Conservation (phyloP, 2,329 filamentous ascomycete species). For the Beauveria sp. region DNA sequence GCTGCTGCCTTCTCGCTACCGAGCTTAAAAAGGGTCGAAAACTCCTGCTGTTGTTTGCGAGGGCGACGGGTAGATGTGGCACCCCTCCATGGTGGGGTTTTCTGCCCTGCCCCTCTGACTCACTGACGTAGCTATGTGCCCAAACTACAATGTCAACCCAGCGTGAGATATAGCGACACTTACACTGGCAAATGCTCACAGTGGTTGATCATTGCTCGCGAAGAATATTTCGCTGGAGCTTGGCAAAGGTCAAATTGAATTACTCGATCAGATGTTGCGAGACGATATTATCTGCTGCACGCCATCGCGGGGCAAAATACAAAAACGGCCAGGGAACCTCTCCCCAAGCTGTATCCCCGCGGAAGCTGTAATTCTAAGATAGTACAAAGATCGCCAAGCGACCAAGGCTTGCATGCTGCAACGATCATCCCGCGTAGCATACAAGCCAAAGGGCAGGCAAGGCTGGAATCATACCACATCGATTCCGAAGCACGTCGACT, state of each 20-base stretch:
- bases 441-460: background rate
- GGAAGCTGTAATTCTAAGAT: background rate
- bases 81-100: slow-evolving; percentile 10
- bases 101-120: slow-evolving; percentile 12
- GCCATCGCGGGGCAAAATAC: background rate
- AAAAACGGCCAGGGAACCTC: background rate
- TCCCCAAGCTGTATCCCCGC: background rate
- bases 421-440: background rate
- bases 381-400: background rate
- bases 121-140: background rate
- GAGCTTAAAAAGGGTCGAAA: background rate
- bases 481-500: background rate
- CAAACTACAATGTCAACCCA: background rate
- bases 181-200: background rate
- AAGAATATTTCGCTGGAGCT: background rate
- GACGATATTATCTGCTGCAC: background rate
- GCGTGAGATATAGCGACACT: background rate
- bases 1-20: background rate
- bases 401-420: background rate
- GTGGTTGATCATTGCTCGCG: background rate
- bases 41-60: background rate
- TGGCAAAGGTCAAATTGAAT: background rate
- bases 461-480: background rate
- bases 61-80: background rate
- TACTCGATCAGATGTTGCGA: background rate